Evolutionary conservation across 768 basidiomycete species (phyloP).

Genomic region (Holtermannia corniformis): DNA sequence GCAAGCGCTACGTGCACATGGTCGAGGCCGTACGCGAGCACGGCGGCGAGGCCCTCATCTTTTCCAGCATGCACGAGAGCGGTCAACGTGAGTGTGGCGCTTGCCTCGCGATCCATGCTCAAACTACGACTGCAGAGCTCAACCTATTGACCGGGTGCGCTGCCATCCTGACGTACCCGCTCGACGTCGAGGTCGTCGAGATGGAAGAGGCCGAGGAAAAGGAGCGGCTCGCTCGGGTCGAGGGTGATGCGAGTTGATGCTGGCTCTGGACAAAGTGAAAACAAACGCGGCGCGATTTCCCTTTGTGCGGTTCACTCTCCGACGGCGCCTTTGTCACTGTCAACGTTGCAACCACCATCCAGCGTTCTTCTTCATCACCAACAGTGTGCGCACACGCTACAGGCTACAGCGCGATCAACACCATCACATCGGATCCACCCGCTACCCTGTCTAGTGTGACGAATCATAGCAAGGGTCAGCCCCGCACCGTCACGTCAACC

Average conservation of each 20-base stretch:
- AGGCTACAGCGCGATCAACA: too few relatives aligned
- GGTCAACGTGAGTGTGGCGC: constrained; percentile 71
- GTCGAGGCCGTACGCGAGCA: constrained; percentile 81
- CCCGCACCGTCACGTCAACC: too few relatives aligned
- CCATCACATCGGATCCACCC: too few relatives aligned
- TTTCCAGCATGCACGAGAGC: constrained; percentile 99
- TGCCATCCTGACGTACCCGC: constrained; percentile 87
- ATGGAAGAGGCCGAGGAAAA: constrained; percentile 72
- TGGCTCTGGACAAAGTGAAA: too few relatives aligned
- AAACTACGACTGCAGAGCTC: constrained; percentile 76
- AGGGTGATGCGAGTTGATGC: constrained; percentile 21
- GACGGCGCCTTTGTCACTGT: too few relatives aligned
- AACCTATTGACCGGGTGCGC: constrained; percentile 92
- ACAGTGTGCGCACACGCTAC: too few relatives aligned
- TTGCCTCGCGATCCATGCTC: background rate
- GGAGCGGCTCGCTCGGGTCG: constrained; percentile 29
- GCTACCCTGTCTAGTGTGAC: too few relatives aligned
- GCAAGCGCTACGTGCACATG: constrained; percentile 75
- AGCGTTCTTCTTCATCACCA: too few relatives aligned
- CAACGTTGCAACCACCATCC: too few relatives aligned
- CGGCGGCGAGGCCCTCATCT: constrained; percentile 88
- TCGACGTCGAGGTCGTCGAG: constrained; percentile 91
- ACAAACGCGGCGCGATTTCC: too few relatives aligned
- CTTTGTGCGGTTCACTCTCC: too few relatives aligned
- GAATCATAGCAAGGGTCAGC: too few relatives aligned